A percentile compares a stretch with the other conserved stretches of the same genome.
Conservation (phyloP, 108 stramenopile genomes). For the Skeletonema marinoi region DNA sequence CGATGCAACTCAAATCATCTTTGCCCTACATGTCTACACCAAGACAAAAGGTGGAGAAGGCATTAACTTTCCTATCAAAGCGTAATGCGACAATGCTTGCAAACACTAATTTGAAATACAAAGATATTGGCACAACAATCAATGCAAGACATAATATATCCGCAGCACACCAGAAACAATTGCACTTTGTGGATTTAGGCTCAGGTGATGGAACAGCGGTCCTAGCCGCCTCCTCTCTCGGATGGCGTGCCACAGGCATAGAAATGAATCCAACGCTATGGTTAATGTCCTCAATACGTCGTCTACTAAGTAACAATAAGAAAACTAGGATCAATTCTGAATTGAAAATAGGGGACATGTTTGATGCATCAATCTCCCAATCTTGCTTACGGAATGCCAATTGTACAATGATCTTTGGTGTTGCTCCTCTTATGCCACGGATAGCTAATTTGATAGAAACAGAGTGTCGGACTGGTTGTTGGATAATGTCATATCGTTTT, state of each 20-base stretch:
- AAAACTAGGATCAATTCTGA: conserved; percentile 26
- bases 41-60: conserved; percentile 59
- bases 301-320: conserved; percentile 30
- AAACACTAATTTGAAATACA: conserved; percentile 4
- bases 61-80: conserved; percentile 48
- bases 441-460: conserved; percentile 60
- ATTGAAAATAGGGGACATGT: conserved; percentile 60
- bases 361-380: conserved; percentile 20
- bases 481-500: conserved; percentile 81
- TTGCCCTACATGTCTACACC: conserved; percentile 87
- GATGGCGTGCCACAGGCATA: conserved; percentile 60
- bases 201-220: conserved; percentile 79
- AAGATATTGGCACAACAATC: not conserved
- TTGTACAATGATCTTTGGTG: conserved; percentile 84
- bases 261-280: conserved; percentile 80
- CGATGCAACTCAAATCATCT: conserved; percentile 49
- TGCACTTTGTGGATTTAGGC: conserved; percentile 68
- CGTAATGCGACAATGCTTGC: conserved; percentile 1
- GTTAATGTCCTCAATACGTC: conserved; percentile 61
- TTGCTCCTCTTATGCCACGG: conserved; percentile 63
- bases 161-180: conserved; percentile 3
- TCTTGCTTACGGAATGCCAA: conserved; percentile 37
- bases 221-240: conserved; percentile 55
- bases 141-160: not conserved
- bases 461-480: conserved; percentile 60